Conservation (phyloP, 2,329 filamentous ascomycete species). For the Fusarium penzigii region DNA sequence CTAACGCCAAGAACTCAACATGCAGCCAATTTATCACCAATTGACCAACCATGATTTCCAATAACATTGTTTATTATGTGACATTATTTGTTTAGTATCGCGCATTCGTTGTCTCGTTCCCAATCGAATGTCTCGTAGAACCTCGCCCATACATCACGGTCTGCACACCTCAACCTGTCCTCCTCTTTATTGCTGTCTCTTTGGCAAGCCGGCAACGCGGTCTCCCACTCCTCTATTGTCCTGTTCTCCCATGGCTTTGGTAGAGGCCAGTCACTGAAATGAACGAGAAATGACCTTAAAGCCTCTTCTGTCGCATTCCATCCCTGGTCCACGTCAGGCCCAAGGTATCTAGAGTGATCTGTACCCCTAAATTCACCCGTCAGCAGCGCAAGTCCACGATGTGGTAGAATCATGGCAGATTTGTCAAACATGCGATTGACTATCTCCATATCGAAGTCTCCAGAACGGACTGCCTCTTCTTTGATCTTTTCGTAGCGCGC, state of each 20-base stretch:
- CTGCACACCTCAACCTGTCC: neutral
- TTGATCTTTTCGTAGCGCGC: slow-evolving; percentile 2
- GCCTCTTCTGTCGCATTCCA: slow-evolving; percentile 9
- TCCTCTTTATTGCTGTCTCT: neutral
- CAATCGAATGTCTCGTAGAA: slow-evolving; percentile 4
- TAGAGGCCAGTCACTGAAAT: slow-evolving; percentile 7
- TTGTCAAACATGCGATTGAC: slow-evolving; percentile 14
- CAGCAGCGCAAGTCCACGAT: slow-evolving; percentile 8
- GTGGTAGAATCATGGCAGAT: slow-evolving; percentile 16
- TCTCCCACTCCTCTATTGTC: slow-evolving; percentile 4
- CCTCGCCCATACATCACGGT: slow-evolving; percentile 2
- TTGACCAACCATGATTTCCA: neutral
- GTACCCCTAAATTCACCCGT: slow-evolving; percentile 8
- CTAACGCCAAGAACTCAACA: too few relatives aligned
- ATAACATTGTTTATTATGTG: neutral
- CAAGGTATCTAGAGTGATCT: slow-evolving; percentile 13
- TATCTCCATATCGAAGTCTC: slow-evolving; percentile 15
- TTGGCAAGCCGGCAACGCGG: neutral
- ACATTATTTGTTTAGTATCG: neutral
- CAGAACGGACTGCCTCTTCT: slow-evolving; percentile 5
- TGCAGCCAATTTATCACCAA: neutral
- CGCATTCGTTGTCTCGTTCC: neutral
- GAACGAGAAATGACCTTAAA: neutral
- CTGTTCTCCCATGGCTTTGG: slow-evolving; percentile 5
- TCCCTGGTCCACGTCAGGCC: slow-evolving; percentile 2